phyloP scores from a whole-genome alignment of 1,139 yeast species.

The Arxiozyma heterogenica region DNA sequence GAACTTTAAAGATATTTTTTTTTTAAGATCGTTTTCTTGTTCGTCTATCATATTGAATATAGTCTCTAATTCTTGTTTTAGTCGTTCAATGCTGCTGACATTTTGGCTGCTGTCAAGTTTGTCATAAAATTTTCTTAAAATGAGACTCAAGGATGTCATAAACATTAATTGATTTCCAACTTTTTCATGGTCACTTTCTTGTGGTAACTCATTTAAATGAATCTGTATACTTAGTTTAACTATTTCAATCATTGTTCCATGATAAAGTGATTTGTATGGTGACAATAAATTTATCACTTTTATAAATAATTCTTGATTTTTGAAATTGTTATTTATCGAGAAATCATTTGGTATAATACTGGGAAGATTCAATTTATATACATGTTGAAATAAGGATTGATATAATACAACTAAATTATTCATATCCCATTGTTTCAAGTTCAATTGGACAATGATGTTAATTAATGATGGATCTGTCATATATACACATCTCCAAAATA shows the following conservation, averaged over 20 bases:
- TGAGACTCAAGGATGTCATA: constrained; percentile 20
- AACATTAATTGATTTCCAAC: constrained; percentile 18
- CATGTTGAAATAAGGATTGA: constrained; percentile 14
- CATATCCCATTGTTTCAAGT: not conserved
- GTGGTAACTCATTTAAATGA: constrained; percentile 10
- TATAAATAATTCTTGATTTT: constrained; percentile 11
- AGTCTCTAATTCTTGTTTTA: constrained; percentile 11
- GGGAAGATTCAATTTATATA: constrained; percentile 5
- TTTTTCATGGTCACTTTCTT: constrained; percentile 3
- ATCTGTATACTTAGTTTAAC: constrained; percentile 23
- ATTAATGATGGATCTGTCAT: not conserved
- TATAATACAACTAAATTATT: constrained; percentile 9
- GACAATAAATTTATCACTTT: constrained; percentile 8
- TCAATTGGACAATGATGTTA: not conserved
- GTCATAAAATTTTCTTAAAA: constrained; percentile 16
- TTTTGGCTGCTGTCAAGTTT: constrained; percentile 5
- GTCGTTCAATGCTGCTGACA: not conserved
- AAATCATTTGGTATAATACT: not conserved
- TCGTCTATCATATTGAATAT: constrained; percentile 15
- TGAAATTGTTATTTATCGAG: constrained; percentile 3
- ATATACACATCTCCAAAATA: constrained; percentile 23
- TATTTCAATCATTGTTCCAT: constrained; percentile 10
- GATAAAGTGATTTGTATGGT: constrained; percentile 5
- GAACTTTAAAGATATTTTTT: constrained; percentile 22
- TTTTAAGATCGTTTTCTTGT: constrained; percentile 22